Conservation (phyloP, 1,284 basidiomycete genomes). For the Puccinia horiana region DNA sequence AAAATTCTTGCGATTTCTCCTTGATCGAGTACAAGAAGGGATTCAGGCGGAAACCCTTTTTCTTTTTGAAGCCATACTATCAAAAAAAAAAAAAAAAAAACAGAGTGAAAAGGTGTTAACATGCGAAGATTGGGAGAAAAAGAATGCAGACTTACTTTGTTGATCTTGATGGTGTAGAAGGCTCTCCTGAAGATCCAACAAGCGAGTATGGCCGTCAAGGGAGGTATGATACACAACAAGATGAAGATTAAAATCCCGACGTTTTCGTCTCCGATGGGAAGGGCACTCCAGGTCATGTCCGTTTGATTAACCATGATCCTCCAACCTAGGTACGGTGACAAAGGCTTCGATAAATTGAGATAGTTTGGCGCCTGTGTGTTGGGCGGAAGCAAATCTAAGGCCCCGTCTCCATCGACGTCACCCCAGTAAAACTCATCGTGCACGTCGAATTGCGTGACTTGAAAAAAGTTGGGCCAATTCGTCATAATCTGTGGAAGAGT, state of each 20-base stretch:
- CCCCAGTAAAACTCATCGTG: constrained; percentile 83
- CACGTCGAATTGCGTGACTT: constrained; percentile 82
- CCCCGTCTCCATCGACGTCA: constrained; percentile 78
- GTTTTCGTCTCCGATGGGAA: constrained; percentile 75
- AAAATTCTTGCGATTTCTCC: constrained; percentile 37
- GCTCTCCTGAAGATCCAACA: constrained; percentile 87
- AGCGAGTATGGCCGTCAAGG: constrained; percentile 78
- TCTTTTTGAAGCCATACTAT: constrained; percentile 50
- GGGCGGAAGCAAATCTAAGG: constrained; percentile 83
- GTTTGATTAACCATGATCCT: constrained; percentile 74
- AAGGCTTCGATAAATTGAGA: constrained; percentile 73
- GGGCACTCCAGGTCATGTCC: constrained; percentile 72
- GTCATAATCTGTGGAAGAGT: constrained; percentile 67
- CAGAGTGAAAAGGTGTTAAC: too few species aligned
- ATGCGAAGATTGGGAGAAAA: background rate
- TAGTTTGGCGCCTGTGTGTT: constrained; percentile 80
- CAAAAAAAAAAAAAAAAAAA: background rate
- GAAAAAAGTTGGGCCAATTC: constrained; percentile 79
- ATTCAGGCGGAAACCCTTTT: constrained; percentile 26
- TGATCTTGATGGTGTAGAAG: constrained; percentile 91
- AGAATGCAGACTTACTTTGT: constrained; percentile 62
- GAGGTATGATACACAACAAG: constrained; percentile 74
- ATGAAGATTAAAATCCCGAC: constrained; percentile 82
- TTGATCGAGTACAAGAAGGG: constrained; percentile 46
- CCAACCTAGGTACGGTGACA: constrained; percentile 73